Evolutionary conservation across 176 grass and related monocot genomes (phyloP), one percentile per base, ranked within the genome.

Genomic region (Raddia distichophylla): DNA sequence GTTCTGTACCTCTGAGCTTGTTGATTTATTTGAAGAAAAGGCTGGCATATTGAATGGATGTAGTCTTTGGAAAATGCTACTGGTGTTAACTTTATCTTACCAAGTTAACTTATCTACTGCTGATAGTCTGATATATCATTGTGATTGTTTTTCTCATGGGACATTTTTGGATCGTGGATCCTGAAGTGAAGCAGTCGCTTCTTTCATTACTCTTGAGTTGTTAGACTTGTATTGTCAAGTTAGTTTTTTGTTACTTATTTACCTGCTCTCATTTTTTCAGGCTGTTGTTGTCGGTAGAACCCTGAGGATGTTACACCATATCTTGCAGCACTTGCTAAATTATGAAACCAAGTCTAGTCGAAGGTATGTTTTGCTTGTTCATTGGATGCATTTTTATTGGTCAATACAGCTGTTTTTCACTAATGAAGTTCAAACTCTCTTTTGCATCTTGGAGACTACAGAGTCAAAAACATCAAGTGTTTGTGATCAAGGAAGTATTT

Each of bases 321-420:
- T 94, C 50, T 77, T 98, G 64, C 92, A 86, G 71, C 82, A 88
- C 81, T 89, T 94, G 64, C 54, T 91, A 57, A 89, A 78, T 78
- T 87, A 67, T 43, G 67, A 84, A 83, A 73, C 19, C 5, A 75
- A 49, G 59, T 89, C 81, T 78, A 88, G 70, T 44, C 63, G 19
- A 93, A 91, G 92, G 92, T 98, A 93, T 65, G 56, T 2, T 83
- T 66, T 81, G n/a, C 71, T 68, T 16, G 3, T 79, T 48, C 37
- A 52, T 49, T 64, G 48, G 58, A 71, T 71, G 58, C 33, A 59
- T 76, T 72, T 81, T 3, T 69, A 7, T 37, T 77, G 64, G 47
- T 3, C 34, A 47, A 16, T 12, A 34, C 34, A 68, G 7, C 20
- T 80, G 17, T 65, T 37, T 86, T 80, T 55, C 17, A 67, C 11